Evolutionary conservation across 169 alveolate species (phyloP), one percentile per base, ranked within the genome.

Genomic region (Babesia divergens): DNA sequence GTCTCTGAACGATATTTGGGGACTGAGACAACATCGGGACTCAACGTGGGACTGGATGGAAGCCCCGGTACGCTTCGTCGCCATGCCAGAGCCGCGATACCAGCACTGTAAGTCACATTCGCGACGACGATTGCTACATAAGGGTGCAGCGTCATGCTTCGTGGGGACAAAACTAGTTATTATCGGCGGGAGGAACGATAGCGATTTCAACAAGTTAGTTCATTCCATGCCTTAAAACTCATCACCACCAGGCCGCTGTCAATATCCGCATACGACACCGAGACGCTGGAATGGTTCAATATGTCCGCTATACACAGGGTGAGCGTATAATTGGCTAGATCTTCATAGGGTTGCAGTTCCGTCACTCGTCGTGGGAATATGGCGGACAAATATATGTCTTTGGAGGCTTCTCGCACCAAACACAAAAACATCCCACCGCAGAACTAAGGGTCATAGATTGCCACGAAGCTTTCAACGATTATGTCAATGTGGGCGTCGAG

Each of bases 21-120:
- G 99, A 11, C 89, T 97, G 37, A 93, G 99, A 79, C 97, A 97
- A 82, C 99, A 97, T 81, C 91, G 99, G 65, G 99, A 98, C 82
- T 99, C 99, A 16, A 93, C 98, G 55, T 98, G 99, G 99, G 99
- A 98, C 84, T 98, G 99, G 99, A 98, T 98, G 34, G 97, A 93
- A 74, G 99, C 99, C 16, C 99, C 99, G 6, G 91, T 93, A 52
- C 93, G 91, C 69, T 83, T 83, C 53, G 93, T 94, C 26, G 60
- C 86, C 32, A 77, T 82, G 26, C 98, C 99, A 4, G 97, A 92
- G 54, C 90, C 94, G 32, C 86, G 99, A 40, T 96, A 94, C 80
- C 96, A 96, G 68, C 98, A 94, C 67, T 71, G 84, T 74, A 40
- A 24, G 59, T 68, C 49, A 37, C 34, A n/a, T 7, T 18, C 0